Evolutionary conservation across 2,329 filamentous ascomycete species (phyloP), one percentile per base, ranked within the genome.

Genomic region (Sporothrix euskadiensis): DNA sequence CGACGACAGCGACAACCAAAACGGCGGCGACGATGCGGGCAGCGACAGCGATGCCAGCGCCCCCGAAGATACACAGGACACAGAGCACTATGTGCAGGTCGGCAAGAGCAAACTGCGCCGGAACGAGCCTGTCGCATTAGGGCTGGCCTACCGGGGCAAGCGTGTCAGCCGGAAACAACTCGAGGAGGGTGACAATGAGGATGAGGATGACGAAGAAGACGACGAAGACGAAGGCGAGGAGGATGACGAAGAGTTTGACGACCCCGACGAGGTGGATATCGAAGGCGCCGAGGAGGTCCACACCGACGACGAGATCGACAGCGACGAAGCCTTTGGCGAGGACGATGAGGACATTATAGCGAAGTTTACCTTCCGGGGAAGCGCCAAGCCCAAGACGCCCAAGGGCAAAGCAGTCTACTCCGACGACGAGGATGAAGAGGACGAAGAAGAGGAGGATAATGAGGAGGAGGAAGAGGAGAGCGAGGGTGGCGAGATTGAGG

Each of bases 41-140:
- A 88, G 86, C 61, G 85, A 81, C 41, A 86, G 83, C 76, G 84
- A 83, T 22, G 84, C 82, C 19, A 85, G 85, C 77, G 84, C 82
- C 5, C 83, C 86, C 39, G 85, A 85, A 66, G 82, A 88, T 74
- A 85, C 86, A 12, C 72, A 73, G n/a, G 94, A 92, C 26, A 92
- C 94, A 44, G 95, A 97, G 78, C 95, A 98, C 80, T 98, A 98
- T 80, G 88, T 92, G 59, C 82, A 87, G 71, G 93, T 97, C 44
- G 92, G 91, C 26, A 96, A 94, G 85, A 96, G 92, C 83, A 95
- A 92, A 80, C 84, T 98, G 77, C 90, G 94, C 76, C 91, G 93
- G 79, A 89, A 89, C 73, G 90, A 93, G 47, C 86, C 87, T 32
- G 82, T 91, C 22, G 83, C 88, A 0, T 85, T 98, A 1, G 95